Conservation (phyloP, 2,329 filamentous ascomycete genomes). For the Epichloe sibirici region DNA sequence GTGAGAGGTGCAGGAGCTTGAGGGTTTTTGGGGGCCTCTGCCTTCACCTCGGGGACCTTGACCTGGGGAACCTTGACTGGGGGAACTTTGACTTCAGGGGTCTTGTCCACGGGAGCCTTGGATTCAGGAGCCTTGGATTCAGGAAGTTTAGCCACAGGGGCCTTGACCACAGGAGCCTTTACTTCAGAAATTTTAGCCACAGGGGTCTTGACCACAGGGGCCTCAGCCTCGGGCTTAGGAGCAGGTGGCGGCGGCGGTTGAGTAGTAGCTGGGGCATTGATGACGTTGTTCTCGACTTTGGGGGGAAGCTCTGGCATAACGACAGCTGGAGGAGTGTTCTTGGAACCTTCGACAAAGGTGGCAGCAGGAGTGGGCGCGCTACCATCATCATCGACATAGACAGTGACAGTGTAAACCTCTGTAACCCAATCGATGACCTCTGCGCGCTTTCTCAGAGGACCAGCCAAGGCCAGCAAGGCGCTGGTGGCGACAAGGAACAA, state of each 20-base stretch:
- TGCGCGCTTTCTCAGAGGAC: conserved; percentile 30
- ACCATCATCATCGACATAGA: conserved; percentile 28
- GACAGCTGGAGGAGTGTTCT: conserved; percentile 2
- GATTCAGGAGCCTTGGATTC: not conserved
- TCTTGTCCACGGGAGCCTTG: not conserved
- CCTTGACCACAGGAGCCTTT: not conserved
- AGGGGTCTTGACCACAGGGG: not conserved
- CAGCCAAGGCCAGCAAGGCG: conserved; percentile 33
- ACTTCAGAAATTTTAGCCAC: not conserved
- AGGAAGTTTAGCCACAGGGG: not conserved
- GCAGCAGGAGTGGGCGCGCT: not conserved
- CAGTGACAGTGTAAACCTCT: conserved; percentile 31
- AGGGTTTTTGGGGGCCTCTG: not conserved
- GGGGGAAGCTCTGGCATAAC: not conserved
- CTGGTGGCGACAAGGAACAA: conserved; percentile 31
- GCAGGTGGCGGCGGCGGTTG: conserved; percentile 5
- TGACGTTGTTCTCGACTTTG: not conserved
- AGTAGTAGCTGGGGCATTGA: not conserved
- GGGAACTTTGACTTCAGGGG: not conserved
- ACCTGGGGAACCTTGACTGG: not conserved
- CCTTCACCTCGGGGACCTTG: not conserved
- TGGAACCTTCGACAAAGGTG: conserved; percentile 4
- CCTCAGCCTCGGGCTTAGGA: not conserved
- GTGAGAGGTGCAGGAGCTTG: not conserved
- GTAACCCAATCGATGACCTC: conserved; percentile 28